Percentiles rank a stretch among this genome's conserved stretches.
Conservation (phyloP, 805 yeast species). For the Ogataea ramenticola region DNA sequence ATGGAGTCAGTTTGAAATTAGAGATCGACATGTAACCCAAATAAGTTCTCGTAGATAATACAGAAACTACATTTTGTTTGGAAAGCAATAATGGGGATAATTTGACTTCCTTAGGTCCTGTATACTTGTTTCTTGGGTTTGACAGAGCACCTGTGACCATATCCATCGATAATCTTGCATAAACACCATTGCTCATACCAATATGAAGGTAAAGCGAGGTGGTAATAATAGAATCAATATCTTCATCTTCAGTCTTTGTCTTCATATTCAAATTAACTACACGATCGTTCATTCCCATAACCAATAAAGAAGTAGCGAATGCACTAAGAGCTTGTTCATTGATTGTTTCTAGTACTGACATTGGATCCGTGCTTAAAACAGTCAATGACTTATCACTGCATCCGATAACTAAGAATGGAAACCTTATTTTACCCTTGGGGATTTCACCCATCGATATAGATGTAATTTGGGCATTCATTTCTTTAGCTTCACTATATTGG, state of each 20-base stretch:
- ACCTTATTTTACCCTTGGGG: slow-evolving; percentile 37
- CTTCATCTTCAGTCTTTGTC: slow-evolving; percentile 8
- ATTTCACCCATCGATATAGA: slow-evolving; percentile 43
- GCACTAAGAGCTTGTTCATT: slow-evolving; percentile 64
- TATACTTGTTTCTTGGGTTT: slow-evolving; percentile 60
- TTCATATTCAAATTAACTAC: slow-evolving; percentile 4
- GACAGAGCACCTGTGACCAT: slow-evolving; percentile 50
- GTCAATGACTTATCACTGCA: slow-evolving; percentile 64
- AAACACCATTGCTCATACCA: slow-evolving; percentile 82
- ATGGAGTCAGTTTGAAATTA: slow-evolving; percentile 40
- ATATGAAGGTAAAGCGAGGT: slow-evolving; percentile 46
- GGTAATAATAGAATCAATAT: slow-evolving; percentile 4
- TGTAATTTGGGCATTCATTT: slow-evolving; percentile 44
- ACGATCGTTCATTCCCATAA: slow-evolving; percentile 25
- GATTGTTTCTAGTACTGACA: slow-evolving; percentile 50
- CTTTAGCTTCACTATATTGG: slow-evolving; percentile 61
- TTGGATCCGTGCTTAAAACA: slow-evolving; percentile 55
- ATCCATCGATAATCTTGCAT: slow-evolving; percentile 56
- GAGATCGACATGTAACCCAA: slow-evolving; percentile 33
- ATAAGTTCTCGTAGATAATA: slow-evolving; percentile 51
- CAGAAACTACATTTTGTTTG: slow-evolving; percentile 33
- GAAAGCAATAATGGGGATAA: slow-evolving; percentile 31
- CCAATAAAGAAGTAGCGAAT: slow-evolving; percentile 30
- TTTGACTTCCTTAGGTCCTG: slow-evolving; percentile 62
- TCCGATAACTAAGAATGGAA: slow-evolving; percentile 62